A percentile compares a stretch with the other conserved stretches of the same genome.
Evolutionary conservation across 2,329 filamentous ascomycete species (phyloP).

Genomic region (Cercospora nicotianae): DNA sequence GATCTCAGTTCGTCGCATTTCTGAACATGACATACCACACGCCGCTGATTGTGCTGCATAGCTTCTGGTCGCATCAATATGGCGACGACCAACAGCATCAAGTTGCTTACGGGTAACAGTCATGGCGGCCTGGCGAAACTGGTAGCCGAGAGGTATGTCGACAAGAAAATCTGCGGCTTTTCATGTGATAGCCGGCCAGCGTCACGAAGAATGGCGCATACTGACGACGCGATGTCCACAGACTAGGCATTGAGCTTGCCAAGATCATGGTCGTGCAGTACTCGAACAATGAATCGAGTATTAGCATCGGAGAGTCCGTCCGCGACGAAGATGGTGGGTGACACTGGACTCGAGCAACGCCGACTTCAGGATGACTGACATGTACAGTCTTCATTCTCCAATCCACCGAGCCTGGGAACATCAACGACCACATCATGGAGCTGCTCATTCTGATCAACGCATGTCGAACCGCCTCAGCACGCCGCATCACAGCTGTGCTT

Average conservation of each 20-base stretch:
- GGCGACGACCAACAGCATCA: slow-evolving; percentile 69
- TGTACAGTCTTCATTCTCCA: slow-evolving; percentile 85
- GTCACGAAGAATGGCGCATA: not conserved
- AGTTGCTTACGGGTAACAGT: slow-evolving; percentile 73
- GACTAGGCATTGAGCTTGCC: slow-evolving; percentile 73
- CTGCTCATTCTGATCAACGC: slow-evolving; percentile 97
- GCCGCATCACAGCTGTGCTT: slow-evolving; percentile 91
- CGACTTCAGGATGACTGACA: slow-evolving; percentile 5
- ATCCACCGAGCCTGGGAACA: slow-evolving; percentile 90
- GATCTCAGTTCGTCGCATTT: not conserved
- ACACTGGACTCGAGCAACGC: not conserved
- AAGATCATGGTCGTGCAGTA: slow-evolving; percentile 81
- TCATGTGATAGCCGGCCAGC: slow-evolving; percentile 11
- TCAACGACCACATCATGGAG: slow-evolving; percentile 98
- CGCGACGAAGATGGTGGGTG: slow-evolving; percentile 83
- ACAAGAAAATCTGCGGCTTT: slow-evolving; percentile 7
- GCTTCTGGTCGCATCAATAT: slow-evolving; percentile 45
- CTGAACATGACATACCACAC: slow-evolving; percentile 24
- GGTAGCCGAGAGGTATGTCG: slow-evolving; percentile 63
- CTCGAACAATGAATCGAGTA: slow-evolving; percentile 83
- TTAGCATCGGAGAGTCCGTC: slow-evolving; percentile 94
- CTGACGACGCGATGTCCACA: slow-evolving; percentile 38
- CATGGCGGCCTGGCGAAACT: slow-evolving; percentile 70
- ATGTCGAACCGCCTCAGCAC: slow-evolving; percentile 79
- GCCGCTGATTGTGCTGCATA: slow-evolving; percentile 13